Conservation (phyloP, 1,139 yeast species). For the Kodamaea plutei region DNA sequence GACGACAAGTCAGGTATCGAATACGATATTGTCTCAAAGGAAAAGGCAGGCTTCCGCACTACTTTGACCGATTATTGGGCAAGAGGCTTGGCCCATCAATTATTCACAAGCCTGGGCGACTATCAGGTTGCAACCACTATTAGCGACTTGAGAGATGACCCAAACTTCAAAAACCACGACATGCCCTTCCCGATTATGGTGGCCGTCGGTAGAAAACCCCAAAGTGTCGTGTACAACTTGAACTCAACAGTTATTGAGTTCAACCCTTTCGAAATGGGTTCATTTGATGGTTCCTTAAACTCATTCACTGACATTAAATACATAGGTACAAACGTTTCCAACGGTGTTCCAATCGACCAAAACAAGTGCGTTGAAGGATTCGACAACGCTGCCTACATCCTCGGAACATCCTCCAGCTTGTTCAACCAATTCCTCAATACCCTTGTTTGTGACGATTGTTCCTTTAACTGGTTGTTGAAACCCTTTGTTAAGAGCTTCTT, state of each 20-base stretch:
- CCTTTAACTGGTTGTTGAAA: conserved; percentile 48
- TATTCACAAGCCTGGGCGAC: conserved; percentile 26
- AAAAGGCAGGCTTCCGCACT: conserved; percentile 48
- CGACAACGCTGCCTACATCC: conserved; percentile 72
- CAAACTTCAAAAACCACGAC: conserved; percentile 28
- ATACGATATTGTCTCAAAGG: conserved; percentile 26
- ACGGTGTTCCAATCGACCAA: conserved; percentile 24
- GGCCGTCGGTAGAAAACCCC: conserved; percentile 37
- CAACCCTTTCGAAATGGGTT: conserved; percentile 43
- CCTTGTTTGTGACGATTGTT: conserved; percentile 45
- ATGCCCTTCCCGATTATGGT: conserved; percentile 41
- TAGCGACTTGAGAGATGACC: conserved; percentile 29
- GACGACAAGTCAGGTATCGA: conserved; percentile 21
- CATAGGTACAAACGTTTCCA: conserved; percentile 30
- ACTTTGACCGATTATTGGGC: conserved; percentile 63
- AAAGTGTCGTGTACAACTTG: conserved; percentile 26
- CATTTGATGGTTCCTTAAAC: conserved; percentile 38
- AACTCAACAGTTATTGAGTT: conserved; percentile 40
- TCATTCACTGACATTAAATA: conserved; percentile 35
- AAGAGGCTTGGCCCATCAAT: conserved; percentile 37
- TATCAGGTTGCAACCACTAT: conserved; percentile 26
- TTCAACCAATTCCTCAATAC: conserved; percentile 68
- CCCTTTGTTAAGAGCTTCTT: conserved; percentile 44
- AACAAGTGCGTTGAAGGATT: conserved; percentile 58
- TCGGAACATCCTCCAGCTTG: conserved; percentile 77